Base-by-base conservation (phyloP, 169 alveolate species). In the Plasmodium chabaudi region DNA sequence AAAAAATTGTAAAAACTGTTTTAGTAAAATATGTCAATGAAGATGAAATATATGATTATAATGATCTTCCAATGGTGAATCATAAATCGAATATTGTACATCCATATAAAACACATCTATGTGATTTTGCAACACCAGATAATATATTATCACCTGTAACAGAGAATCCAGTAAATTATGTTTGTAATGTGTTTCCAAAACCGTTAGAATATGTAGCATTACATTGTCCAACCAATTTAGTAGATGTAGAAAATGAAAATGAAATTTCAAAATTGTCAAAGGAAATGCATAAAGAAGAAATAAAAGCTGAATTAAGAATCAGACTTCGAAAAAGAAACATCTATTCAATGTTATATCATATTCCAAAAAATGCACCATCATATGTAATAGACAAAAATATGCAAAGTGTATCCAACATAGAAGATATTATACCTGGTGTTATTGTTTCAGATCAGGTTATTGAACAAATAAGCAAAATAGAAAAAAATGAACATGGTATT, bases 201-300 rank as follows among this genome's bases (percentile, higher is more conserved):
- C 90, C 90, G 1, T 51, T 82, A 60, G 82, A 82, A 19, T 82
- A 82, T 55, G 68, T 82, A 9, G 90, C 90, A 15, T 9, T 82
- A 15, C 27, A 39, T 5, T 82, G 90, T 15, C 90, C 90, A 6
- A 68, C 39, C 7, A 82, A 55, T 49, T 34, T 23, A 5, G 60
- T 53, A n/a, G 90, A 82, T 53, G 72, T 49, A 67, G 34, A 67
- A 56, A 82, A 82, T 44, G 90, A 82, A 15, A 44, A 82, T 10
- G 49, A 34, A 1, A 69, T 82, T 13, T 49, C 90, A 15, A 55
- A 65, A 17, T 3, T 82, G 15, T 59, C 77, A 12, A 27, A 12
- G 19, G 3, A 34, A n/a, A 21, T 34, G n/a, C 69, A 23, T n/a
- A 49, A 19, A 5, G 64, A 56, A 53, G 72, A 47, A 9, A 51